Base-by-base conservation (phyloP, 768 basidiomycete species). In the Albatrellus ellisii region DNA sequence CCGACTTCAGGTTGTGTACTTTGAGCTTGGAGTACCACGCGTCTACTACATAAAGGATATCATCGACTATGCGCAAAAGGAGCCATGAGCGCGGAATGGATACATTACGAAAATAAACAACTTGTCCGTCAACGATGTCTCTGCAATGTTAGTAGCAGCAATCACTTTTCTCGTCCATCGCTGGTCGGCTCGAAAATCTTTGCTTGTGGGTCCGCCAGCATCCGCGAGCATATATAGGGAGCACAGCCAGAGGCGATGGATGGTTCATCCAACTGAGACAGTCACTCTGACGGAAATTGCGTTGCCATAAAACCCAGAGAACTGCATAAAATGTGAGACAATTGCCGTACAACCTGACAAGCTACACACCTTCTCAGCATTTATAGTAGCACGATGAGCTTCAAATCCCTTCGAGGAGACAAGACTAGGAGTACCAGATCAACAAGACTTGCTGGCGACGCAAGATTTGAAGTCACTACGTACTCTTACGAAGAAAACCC, bases 311-410 rank as follows among this genome's bases (percentile, higher is more conserved):
- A 99, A 98, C 11, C 62, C 64, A 12, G 95, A 95, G 63, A 99
- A 99, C 88, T 91, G 44, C n/a, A 18, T 18, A 11, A 1, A 6
- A 45, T 1, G 2, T 8, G n/a, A 10, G 26, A 32, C 4, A 9
- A 17, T 20, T 15, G 15, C 3, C 20, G 2, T 24, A 24, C 22
- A 0, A 8, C 14, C n/a, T 14, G 22, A 18, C 10, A 5, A 3
- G 4, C 11, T 10, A n/a, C 64, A 39, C 49, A 86, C 91, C 78
- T 99, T 99, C 37, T 95, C 91, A 0, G 95, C 87, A 57, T 99
- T 99, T 95, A 99, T 99, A 3, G 95, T 99, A 2, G 95, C 95
- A 99, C 91, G 49, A 99, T 90, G 32, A 99, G 75, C 59, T 90
- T 98, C 32, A 98, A 65, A 57, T 99, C 95, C 43, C 92, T 68